These are phyloP conservation scores for Rhodotorula graminis DNA, from an alignment of 768 basidiomycete genomes.

Conservation along the genomic window DNA sequence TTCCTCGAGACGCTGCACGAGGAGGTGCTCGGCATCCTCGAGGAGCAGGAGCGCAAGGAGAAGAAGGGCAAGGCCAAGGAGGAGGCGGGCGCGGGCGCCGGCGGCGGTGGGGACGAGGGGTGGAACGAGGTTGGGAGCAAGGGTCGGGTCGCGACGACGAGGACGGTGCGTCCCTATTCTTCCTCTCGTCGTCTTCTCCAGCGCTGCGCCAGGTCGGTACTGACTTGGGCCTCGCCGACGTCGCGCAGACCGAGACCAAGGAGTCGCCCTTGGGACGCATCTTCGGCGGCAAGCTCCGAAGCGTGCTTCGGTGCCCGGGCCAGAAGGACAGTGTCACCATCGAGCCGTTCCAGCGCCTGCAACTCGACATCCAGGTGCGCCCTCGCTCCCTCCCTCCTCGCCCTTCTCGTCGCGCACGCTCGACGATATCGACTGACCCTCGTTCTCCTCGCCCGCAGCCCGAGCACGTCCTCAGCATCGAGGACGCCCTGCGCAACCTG, in stretches of 20 bases:
- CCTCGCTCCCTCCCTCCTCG: too few relatives aligned
- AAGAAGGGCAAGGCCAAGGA: constrained; percentile 47
- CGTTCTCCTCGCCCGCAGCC: constrained; percentile 50
- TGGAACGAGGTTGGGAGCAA: constrained; percentile 93
- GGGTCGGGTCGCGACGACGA: constrained; percentile 71
- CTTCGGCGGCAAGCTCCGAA: constrained; percentile 88
- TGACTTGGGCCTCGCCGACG: too few relatives aligned
- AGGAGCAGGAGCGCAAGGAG: constrained; percentile 12
- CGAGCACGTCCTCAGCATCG: constrained; percentile 68
- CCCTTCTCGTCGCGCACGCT: background rate
- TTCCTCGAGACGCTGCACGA: constrained; percentile 92
- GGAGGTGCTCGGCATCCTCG: constrained; percentile 59
- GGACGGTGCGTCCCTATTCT: constrained; percentile 58
- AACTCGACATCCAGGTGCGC: constrained; percentile 78
- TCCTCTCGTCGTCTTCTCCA: too few relatives aligned
- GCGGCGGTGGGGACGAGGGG: constrained; percentile 52
- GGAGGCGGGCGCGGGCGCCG: constrained; percentile 44
- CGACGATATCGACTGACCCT: background rate
- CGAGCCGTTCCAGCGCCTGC: constrained; percentile 84
- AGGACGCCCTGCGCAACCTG: constrained; percentile 74
- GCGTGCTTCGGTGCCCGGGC: constrained; percentile 71
- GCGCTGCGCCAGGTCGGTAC: too few relatives aligned
- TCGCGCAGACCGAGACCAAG: constrained; percentile 62
- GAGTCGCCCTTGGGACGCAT: constrained; percentile 87
- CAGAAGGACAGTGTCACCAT: constrained; percentile 76